Evolutionary conservation across 1,284 basidiomycete genomes (phyloP), one percentile per base, ranked within the genome.

Genomic region (Malassezia sympodialis): DNA sequence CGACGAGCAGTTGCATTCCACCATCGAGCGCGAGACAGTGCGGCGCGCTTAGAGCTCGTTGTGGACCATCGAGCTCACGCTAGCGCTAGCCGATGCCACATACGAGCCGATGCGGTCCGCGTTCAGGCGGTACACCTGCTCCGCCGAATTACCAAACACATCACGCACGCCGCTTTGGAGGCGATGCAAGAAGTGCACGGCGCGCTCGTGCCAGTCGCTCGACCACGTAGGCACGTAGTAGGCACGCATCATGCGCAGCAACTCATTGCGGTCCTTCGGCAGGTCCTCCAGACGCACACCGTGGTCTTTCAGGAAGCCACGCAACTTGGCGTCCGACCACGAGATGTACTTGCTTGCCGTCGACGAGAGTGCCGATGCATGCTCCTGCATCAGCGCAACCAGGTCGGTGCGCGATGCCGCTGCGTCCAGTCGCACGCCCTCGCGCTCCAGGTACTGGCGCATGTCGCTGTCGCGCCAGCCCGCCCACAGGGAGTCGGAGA

Each of bases 381-480:
- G 63, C 61, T 72, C 63, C 39, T 67, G 59, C 14, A 51, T 51
- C 17, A 66, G 59, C 48, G 60, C 49, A 43, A 71, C 32, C 47
- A 66, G 51, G 48, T 73, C 70, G 34, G 72, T 66, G 39, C 67
- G 65, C 60, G 66, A 67, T 27, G 62, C 63, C 50, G 67, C 49
- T 11, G 46, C 53, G 43, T 66, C 63, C 23, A 53, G 54, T 27
- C 72, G 43, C 53, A 58, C 62, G 28, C 60, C 61, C 54, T 69
- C 65, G 51, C 61, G 43, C 44, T 67, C 63, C 23, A 71, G 61
- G 60, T 59, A 69, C 60, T 56, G 61, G 27, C 64, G 60, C 53
- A 71, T 54, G 43, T 71, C 68, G 44, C 59, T 64, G 56, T 73
- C 70, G 49, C 51, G 63, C 70, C 70, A 73, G 45, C 59, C 60